Evolutionary conservation across 305 asterid species (phyloP), one percentile per base, ranked within the genome.

Genomic region (Fraxinus platypoda): DNA sequence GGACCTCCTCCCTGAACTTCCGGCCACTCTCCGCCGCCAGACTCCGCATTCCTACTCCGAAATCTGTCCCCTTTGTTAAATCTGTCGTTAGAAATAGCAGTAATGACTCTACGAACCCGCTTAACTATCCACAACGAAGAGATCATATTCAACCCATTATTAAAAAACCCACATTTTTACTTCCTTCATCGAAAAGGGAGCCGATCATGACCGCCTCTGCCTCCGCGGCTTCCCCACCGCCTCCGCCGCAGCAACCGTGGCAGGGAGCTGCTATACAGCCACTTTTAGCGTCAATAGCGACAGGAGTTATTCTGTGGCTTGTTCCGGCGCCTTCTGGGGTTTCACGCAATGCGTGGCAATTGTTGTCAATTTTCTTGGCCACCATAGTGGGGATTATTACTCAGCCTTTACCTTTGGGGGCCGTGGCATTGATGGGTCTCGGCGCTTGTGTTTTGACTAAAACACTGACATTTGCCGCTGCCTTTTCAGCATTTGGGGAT

Each of bases 241-340:
- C 87, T 2, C 87, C 86, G 6, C 88, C 70, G 37, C 68, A 70
- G 80, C 80, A 57, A 73, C 93, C 98, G n/a, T 93, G 95, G 97
- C 97, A 91, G 83, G 98, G 99, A 0, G 98, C 98, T 3, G 88
- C 99, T 1, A 87, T 96, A n/a, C 90, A 93, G 82, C 99, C 99
- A 3, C 84, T 94, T 17, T 17, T 90, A 1, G 98, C 97, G 3
- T 87, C 98, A 2, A 89, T 95, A 68, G 93, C 97, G 1, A 91
- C 95, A 11, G 98, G 99, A 9, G 89, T 92, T 8, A 83, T 94
- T 17, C 81, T 96, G 0, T 96, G 99, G 99, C 78, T 94, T 21
- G 6, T 94, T 8, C 99, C 98, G 6, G 88, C 97, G 0, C 99
- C 99, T 19, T 41, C 85, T 0, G 98, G 98, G 0, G 98, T 94